These are phyloP conservation scores for Wickerhamomyces bovis DNA, from an alignment of 805 yeast genomes.

Conservation along the genomic window DNA sequence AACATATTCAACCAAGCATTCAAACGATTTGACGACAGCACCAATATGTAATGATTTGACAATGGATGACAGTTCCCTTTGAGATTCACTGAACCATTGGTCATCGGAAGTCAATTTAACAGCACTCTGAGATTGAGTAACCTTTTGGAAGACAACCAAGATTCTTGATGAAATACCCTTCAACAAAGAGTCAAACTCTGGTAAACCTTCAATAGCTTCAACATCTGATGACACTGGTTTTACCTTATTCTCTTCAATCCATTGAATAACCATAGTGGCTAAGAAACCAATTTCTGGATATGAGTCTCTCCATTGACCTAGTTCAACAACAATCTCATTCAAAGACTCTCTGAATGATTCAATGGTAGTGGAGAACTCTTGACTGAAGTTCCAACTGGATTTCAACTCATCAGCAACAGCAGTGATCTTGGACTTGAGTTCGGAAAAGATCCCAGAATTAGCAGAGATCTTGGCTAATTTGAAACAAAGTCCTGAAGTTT, in stretches of 20 bases:
- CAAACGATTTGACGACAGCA: constrained; percentile 31
- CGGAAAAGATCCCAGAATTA: constrained; percentile 17
- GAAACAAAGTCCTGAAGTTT: constrained; percentile 15
- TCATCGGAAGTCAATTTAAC: constrained; percentile 42
- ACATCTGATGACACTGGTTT: neutral
- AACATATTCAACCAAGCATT: constrained; percentile 30
- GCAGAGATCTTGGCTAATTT: constrained; percentile 9
- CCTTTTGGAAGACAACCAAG: constrained; percentile 62
- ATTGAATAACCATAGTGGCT: constrained; percentile 39
- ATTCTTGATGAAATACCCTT: constrained; percentile 52
- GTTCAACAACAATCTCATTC: constrained; percentile 21
- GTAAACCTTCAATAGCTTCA: constrained; percentile 15
- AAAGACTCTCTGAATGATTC: constrained; percentile 21
- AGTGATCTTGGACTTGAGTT: constrained; percentile 11
- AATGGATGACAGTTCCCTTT: constrained; percentile 36
- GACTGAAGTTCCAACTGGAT: constrained; percentile 14
- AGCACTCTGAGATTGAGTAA: constrained; percentile 15
- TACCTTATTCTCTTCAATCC: constrained; percentile 31
- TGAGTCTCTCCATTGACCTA: constrained; percentile 27
- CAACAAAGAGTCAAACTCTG: constrained; percentile 40
- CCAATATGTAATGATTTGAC: constrained; percentile 37
- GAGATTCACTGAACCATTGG: constrained; percentile 57
- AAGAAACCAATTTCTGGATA: constrained; percentile 37
- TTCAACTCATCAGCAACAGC: constrained; percentile 10
- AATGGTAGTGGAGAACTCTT: constrained; percentile 7